Base-by-base conservation (phyloP, 495 filamentous ascomycete genomes). In the Penicillium robsamsonii region DNA sequence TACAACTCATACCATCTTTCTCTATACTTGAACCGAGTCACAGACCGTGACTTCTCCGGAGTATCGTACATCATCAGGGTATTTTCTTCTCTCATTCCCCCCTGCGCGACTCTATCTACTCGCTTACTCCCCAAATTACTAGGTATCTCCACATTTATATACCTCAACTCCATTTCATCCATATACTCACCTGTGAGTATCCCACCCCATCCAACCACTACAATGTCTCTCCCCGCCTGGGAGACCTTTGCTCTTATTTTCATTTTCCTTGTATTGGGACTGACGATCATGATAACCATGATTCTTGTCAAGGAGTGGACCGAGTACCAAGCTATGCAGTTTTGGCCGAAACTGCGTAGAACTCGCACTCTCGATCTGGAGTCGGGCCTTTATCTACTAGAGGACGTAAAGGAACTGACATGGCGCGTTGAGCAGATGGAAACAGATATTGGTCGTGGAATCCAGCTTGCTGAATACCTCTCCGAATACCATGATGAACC, bases 251-350 rank as follows among this genome's bases (percentile, higher is more conserved):
- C 38, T 1, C 10, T 43, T 5, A 25, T 40, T 4, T 29, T 43
- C 25, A 8, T 29, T 8, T 27, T 18, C 7, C 42, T 46, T 15
- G 3, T 38, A 25, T 33, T 54, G 18, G 42, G 42, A 10, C 20
- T 54, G 11, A 35, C 43, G 13, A 38, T 31, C 20, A 25, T 54
- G 52, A 20, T 38, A 17, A 24, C 40, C 13, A 46, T 54, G 29
- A 29, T 54, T 29, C 31, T 54, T 45, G 52, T 46, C 31, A 46
- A 54, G 20, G 41, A 54, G 52, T 54, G 52, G 52, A 46, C 42
- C 2, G 42, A 54, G 52, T 44, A 40, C 35, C 8, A 27, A 37
- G 31, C 42, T 38, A 37, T 33, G 22, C 52, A 54, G 43, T 35
- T 54, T 17, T 54, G 52, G 52, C 52, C 52, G 52, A 35, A 46